Base-by-base conservation (phyloP, 192 early-diverging fungal genomes). In the Entophlyctis luteolus region DNA sequence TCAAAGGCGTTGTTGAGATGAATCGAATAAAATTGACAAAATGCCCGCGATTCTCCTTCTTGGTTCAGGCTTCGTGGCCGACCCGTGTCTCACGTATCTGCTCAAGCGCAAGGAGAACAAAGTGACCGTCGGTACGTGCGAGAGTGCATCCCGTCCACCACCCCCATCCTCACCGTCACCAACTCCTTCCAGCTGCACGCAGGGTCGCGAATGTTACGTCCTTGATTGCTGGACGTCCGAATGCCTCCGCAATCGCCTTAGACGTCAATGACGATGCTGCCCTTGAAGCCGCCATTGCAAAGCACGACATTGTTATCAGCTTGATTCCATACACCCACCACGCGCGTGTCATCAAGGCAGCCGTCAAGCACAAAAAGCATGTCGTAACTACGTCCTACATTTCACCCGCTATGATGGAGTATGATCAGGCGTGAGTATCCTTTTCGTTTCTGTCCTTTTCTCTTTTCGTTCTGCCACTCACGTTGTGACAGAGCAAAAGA, bases 341-440 rank as follows among this genome's bases (percentile, higher is more conserved):
- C 65, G 78, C 89, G 23, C 80, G 84, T 50, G 88, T 94, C 49
- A 87, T 89, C 47, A 79, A 88, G 39, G 75, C 79, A 2, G 90
- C 92, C 27, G 86, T 98, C 56, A 79, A 86, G 49, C 78, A 91
- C 66, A 84, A 85, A 65, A 98, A 93, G 76, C 89, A 93, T 73
- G 89, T 97, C 83, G 92, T 97, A 23, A 99, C 96, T 16, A 92
- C 96, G 48, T 92, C 89, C 75, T 99, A 99, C 73, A 89, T 97
- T 47, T 95, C 93, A 5, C 84, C 90, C 2, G 95, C 88, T 22
- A 99, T 99, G 96, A 67, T 82, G 65, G 78, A 63, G 14, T 77
- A 91, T 37, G 86, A 96, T 70, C 71, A 81, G 48, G 73, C 70
- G 87, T 88, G 79, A 72, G 71, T 52, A 14, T 27, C 14, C 32